Conservation (phyloP, 768 basidiomycete species). For the Lepiota brunneoincarnata region DNA sequence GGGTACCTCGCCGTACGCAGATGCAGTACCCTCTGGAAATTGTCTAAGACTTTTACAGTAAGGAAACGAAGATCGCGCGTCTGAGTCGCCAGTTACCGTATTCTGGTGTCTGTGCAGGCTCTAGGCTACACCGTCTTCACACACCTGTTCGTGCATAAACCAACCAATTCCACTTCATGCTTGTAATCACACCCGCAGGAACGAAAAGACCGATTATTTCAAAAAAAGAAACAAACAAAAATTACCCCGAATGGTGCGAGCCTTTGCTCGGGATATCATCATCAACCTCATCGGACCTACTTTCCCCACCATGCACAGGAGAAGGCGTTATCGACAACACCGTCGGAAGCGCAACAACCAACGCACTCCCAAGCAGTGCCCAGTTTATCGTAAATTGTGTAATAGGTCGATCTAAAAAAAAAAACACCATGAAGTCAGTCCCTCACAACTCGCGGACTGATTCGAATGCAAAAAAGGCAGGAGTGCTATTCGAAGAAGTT, state of each 20-base stretch:
- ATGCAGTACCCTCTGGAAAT: too few species aligned
- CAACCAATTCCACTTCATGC: too few species aligned
- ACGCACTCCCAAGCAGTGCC: conserved; percentile 22
- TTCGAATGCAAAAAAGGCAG: not conserved
- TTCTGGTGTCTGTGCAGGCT: too few species aligned
- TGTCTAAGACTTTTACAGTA: too few species aligned
- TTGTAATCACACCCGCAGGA: too few species aligned
- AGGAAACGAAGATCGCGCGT: too few species aligned
- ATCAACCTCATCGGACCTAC: not conserved
- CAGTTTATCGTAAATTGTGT: conserved; percentile 26
- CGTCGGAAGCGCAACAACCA: conserved; percentile 22
- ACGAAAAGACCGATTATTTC: too few species aligned
- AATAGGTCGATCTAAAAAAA: conserved; percentile 21
- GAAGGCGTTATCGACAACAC: conserved; percentile 25
- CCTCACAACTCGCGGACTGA: not conserved
- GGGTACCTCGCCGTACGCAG: too few species aligned
- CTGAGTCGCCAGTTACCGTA: too few species aligned
- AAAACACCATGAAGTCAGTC: not conserved
- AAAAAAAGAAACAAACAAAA: too few species aligned
- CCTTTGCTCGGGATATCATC: not conserved
- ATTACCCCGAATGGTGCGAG: not conserved
- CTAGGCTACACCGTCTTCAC: too few species aligned
- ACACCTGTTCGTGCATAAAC: too few species aligned
- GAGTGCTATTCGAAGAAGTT: not conserved
- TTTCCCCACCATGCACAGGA: conserved; percentile 9